Evolutionary conservation across 1,284 basidiomycete genomes (phyloP).

Genomic region (Trametes versicolor): DNA sequence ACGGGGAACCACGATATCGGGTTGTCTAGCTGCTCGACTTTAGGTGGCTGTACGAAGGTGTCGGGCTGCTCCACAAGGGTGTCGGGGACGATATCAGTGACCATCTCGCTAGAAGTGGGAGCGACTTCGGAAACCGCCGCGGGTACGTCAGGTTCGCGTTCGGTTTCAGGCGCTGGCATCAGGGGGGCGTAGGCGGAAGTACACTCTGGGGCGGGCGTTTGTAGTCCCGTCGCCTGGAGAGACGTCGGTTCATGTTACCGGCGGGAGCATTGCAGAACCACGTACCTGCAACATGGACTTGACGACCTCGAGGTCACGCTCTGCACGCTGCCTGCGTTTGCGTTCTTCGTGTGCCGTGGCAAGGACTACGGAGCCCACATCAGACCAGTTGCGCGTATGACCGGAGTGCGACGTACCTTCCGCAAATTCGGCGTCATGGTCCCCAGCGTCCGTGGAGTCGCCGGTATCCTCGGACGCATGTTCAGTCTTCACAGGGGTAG

Average conservation of each 20-base stretch:
- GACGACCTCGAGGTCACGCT: neutral
- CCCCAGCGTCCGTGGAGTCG: neutral
- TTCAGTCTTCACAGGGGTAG: conserved; percentile 15
- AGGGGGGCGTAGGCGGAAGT: neutral
- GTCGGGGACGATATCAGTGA: too few relatives aligned
- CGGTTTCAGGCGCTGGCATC: neutral
- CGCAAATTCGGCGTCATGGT: conserved; percentile 20
- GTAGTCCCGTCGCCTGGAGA: neutral
- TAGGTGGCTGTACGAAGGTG: neutral
- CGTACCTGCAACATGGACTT: conserved; percentile 13
- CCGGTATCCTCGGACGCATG: neutral
- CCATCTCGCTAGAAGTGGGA: neutral
- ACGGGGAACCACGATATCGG: conserved; percentile 1
- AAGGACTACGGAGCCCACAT: neutral
- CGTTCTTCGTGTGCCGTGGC: conserved; percentile 16
- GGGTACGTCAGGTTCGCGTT: neutral
- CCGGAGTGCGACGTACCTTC: conserved; percentile 13
- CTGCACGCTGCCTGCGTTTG: conserved; percentile 9
- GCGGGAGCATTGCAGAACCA: neutral
- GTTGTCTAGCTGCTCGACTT: conserved; percentile 2
- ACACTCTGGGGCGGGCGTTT: neutral
- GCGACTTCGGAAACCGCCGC: neutral
- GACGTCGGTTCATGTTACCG: neutral
- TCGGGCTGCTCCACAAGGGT: too few relatives aligned
- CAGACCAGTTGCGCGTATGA: too few relatives aligned